These are phyloP conservation scores for Oxytropis ochrocephala DNA, from an alignment of 306 rosid species.

Conservation along the genomic window DNA sequence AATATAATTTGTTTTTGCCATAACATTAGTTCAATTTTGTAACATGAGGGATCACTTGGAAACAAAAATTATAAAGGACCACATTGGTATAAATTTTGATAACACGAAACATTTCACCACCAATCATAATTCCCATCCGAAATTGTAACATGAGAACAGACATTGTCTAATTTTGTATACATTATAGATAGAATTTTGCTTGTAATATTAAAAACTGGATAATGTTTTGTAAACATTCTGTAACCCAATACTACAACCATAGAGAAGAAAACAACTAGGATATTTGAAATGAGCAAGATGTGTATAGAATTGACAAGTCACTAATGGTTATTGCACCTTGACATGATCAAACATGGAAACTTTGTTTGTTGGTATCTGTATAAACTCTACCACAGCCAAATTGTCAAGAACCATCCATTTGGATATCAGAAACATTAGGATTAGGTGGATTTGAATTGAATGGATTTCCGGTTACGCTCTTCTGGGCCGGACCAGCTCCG, in stretches of 20 bases:
- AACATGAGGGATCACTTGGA: too few relatives aligned
- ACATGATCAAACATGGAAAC: conserved; percentile 20
- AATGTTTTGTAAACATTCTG: background rate
- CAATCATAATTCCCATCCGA: too few relatives aligned
- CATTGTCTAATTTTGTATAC: conserved; percentile 8
- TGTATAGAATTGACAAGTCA: conserved; percentile 26
- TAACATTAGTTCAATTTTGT: too few relatives aligned
- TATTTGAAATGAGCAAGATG: conserved; percentile 5
- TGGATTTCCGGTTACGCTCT: conserved; percentile 38
- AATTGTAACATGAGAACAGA: too few relatives aligned
- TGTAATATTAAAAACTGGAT: conserved; percentile 2
- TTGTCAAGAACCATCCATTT: conserved; percentile 72
- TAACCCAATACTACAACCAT: conserved; percentile 21
- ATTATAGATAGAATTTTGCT: background rate
- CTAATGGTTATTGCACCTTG: conserved; percentile 24
- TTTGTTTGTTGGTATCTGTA: background rate
- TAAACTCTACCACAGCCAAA: background rate
- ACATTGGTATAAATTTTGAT: too few relatives aligned
- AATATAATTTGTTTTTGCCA: too few relatives aligned
- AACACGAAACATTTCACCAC: too few relatives aligned
- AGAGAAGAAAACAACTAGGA: background rate
- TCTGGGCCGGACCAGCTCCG: conserved; percentile 55
- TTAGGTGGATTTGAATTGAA: conserved; percentile 40
- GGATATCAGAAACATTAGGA: conserved; percentile 60
- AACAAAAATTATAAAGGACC: too few relatives aligned